Conservation (phyloP, 2,329 filamentous ascomycete species). For the Periconia sp. region DNA sequence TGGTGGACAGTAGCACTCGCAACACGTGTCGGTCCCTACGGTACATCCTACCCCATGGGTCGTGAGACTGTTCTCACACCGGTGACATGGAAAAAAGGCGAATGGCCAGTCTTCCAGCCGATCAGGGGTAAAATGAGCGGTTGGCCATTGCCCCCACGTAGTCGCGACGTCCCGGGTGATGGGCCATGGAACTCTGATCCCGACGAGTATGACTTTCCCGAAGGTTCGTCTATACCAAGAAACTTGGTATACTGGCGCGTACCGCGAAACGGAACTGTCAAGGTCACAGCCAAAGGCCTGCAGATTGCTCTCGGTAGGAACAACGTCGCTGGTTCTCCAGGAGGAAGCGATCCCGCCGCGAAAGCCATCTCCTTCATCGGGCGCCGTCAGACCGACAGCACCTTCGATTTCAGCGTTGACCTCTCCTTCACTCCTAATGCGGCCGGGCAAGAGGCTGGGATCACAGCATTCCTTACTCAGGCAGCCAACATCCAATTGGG, state of each 20-base stretch:
- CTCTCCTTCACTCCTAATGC: slow-evolving; percentile 46
- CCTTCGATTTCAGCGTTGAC: slow-evolving; percentile 55
- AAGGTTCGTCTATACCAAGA: slow-evolving; percentile 47
- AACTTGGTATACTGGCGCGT: slow-evolving; percentile 60
- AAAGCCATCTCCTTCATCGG: slow-evolving; percentile 55
- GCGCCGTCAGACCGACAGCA: slow-evolving; percentile 55
- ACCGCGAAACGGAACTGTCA: slow-evolving; percentile 44
- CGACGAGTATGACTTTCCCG: slow-evolving; percentile 51
- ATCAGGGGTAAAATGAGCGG: slow-evolving; percentile 51
- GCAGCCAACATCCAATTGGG: slow-evolving; percentile 2
- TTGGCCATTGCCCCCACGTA: slow-evolving; percentile 41
- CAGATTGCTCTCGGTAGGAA: slow-evolving; percentile 48
- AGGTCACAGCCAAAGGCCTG: slow-evolving; percentile 10
- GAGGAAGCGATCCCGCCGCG: slow-evolving; percentile 46
- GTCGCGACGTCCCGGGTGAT: slow-evolving; percentile 39
- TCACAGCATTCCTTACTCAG: slow-evolving; percentile 55
- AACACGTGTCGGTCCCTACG: slow-evolving; percentile 27
- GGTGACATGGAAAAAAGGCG: slow-evolving; percentile 26
- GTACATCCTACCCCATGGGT: slow-evolving; percentile 28
- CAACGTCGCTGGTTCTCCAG: slow-evolving; percentile 57
- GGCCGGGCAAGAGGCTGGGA: slow-evolving; percentile 53
- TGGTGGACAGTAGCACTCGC: slow-evolving; percentile 33
- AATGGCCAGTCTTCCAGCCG: slow-evolving; percentile 49
- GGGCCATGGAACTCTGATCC: slow-evolving; percentile 36
- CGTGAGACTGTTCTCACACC: slow-evolving; percentile 29